Conservation (phyloP, 163 green algal genomes). For the Scenedesmus sp. region DNA sequence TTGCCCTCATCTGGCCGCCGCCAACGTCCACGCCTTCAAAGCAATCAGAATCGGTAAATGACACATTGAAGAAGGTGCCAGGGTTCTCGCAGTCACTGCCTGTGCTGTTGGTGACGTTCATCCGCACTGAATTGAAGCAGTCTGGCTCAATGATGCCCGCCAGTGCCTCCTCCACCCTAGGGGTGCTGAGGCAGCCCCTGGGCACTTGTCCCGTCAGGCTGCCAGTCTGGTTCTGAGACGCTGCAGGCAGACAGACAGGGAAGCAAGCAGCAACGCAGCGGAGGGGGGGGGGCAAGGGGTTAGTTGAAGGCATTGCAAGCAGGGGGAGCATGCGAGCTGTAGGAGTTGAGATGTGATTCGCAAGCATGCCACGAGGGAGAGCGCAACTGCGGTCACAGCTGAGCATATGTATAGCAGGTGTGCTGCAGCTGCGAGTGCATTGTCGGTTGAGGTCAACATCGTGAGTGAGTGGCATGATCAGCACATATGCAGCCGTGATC, state of each 20-base stretch:
- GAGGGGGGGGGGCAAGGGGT: neutral
- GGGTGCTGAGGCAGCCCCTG: constrained; percentile 2
- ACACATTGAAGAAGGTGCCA: neutral
- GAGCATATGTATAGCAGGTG: neutral
- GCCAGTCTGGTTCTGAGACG: neutral
- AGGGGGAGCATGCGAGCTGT: neutral
- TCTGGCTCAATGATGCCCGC: neutral
- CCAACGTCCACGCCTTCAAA: neutral
- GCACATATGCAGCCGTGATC: neutral
- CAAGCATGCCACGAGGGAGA: neutral
- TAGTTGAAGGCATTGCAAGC: too few species aligned
- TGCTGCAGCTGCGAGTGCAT: neutral
- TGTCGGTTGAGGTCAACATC: neutral
- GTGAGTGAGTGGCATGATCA: neutral
- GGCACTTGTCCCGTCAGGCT: neutral
- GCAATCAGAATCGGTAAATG: neutral
- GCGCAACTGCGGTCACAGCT: neutral
- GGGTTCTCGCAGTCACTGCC: constrained; percentile 5
- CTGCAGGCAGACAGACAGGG: neutral
- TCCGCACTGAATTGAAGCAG: constrained; percentile 13
- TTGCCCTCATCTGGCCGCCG: neutral
- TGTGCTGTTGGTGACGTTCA: constrained; percentile 8
- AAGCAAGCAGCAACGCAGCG: neutral
- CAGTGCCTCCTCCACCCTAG: neutral
- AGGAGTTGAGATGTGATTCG: neutral